Percentiles rank a stretch among this genome's conserved stretches.
phyloP scores from a whole-genome alignment of 164 flowering plant genomes.

The Platanus orientalis region DNA sequence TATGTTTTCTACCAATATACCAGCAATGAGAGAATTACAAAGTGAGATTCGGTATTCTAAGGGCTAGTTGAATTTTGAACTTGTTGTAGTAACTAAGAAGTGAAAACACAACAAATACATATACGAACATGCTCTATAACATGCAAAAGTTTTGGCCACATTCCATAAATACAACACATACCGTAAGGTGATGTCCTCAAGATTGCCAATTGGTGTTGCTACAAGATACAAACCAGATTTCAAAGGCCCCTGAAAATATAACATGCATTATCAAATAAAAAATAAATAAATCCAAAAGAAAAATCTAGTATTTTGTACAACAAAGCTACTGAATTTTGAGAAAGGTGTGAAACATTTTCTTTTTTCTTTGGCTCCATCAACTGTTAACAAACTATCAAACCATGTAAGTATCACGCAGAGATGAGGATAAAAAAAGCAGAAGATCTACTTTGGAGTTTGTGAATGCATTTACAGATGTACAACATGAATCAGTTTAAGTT shows the following conservation, averaged over 20 bases:
- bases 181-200: constrained; percentile 83
- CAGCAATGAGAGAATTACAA: background rate
- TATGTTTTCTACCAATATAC: no score
- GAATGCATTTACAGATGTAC: background rate
- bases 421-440: background rate
- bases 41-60: background rate
- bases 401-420: background rate
- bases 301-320: background rate
- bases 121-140: background rate
- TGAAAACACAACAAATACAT: background rate
- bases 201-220: constrained; percentile 97
- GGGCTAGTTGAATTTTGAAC: background rate
- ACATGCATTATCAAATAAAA: background rate
- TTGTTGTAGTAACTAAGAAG: background rate
- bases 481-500: no score
- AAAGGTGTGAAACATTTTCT: background rate
- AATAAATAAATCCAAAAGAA: background rate
- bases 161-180: constrained; percentile 9
- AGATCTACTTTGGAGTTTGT: background rate
- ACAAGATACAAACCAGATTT: constrained; percentile 84
- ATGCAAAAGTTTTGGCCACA: background rate
- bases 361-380: background rate
- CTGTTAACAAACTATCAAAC: background rate
- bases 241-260: constrained; percentile 45
- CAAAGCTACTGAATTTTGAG: background rate